These are phyloP conservation scores for Blastobotrys buckinghamii DNA, from an alignment of 1,139 yeast species.

Conservation along the genomic window DNA sequence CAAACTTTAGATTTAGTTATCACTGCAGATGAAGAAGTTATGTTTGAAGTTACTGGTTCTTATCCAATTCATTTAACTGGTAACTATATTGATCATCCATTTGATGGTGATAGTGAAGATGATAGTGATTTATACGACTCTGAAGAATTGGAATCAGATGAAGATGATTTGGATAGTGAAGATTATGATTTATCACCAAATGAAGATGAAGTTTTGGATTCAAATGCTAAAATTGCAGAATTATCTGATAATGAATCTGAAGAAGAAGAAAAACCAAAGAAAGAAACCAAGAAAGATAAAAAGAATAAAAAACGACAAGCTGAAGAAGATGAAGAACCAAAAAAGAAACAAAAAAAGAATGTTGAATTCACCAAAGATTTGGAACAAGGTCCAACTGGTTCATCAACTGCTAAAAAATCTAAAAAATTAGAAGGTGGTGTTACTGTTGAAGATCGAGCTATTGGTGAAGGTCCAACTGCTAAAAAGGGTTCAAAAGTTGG, in stretches of 20 bases:
- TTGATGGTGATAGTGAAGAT: constrained; percentile 51
- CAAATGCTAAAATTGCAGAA: constrained; percentile 23
- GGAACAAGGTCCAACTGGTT: constrained; percentile 78
- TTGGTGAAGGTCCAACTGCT: constrained; percentile 83
- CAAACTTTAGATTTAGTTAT: constrained; percentile 87
- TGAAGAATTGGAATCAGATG: constrained; percentile 29
- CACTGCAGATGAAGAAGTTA: constrained; percentile 89
- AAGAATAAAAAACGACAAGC: constrained; percentile 33
- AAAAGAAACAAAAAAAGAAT: constrained; percentile 37
- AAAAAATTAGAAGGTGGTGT: constrained; percentile 91
- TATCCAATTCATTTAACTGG: constrained; percentile 90
- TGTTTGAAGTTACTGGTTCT: constrained; percentile 92
- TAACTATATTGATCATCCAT: constrained; percentile 94
- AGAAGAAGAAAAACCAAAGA: constrained; percentile 45
- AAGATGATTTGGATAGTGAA: constrained; percentile 49
- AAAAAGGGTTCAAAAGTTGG: constrained; percentile 89
- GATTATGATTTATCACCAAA: constrained; percentile 89
- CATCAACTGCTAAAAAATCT: constrained; percentile 38
- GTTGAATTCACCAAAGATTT: constrained; percentile 86
- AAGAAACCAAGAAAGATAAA: constrained; percentile 42
- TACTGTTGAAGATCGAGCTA: constrained; percentile 82
- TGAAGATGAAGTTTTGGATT: constrained; percentile 68
- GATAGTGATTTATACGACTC: constrained; percentile 39
- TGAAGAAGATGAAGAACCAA: constrained; percentile 23
- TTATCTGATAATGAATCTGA: constrained; percentile 45